phyloP scores from a whole-genome alignment of 228 moss, liverwort and hornwort species.

The Sphagnum fallax region DNA sequence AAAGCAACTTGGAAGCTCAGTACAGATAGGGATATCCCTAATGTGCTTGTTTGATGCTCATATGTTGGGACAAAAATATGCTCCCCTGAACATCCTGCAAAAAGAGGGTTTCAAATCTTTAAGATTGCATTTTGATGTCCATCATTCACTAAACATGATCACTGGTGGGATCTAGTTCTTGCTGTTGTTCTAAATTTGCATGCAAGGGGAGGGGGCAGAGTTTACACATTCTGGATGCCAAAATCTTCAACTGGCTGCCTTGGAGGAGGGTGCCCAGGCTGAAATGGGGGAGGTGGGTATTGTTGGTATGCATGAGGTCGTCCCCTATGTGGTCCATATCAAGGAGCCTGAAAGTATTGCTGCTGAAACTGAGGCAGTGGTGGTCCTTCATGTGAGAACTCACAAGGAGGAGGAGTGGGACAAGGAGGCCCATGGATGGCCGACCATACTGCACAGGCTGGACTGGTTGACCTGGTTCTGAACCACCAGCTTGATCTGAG shows the following conservation, averaged over 20 bases:
- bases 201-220: too few species aligned
- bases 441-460: constrained; percentile 53
- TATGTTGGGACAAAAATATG: too few species aligned
- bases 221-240: background rate
- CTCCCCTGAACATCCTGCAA: too few species aligned
- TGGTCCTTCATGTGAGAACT: constrained; percentile 44
- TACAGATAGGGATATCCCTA: too few species aligned
- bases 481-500: constrained; percentile 51
- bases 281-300: constrained; percentile 64
- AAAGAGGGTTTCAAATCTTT: too few species aligned
- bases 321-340: constrained; percentile 33
- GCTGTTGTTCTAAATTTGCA: too few species aligned
- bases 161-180: too few species aligned
- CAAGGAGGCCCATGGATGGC: constrained; percentile 29
- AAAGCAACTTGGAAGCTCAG: too few species aligned
- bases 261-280: constrained; percentile 50
- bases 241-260: constrained; percentile 31
- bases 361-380: constrained; percentile 49
- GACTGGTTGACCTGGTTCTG: constrained; percentile 34
- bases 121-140: too few species aligned
- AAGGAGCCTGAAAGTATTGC: constrained; percentile 37
- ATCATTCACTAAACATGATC: too few species aligned
- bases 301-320: constrained; percentile 58
- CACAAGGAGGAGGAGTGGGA: constrained; percentile 42
- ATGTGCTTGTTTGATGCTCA: too few species aligned